Evolutionary conservation across 2,329 filamentous ascomycete species (phyloP).

Genomic region (Emergomyces pasteurianus): DNA sequence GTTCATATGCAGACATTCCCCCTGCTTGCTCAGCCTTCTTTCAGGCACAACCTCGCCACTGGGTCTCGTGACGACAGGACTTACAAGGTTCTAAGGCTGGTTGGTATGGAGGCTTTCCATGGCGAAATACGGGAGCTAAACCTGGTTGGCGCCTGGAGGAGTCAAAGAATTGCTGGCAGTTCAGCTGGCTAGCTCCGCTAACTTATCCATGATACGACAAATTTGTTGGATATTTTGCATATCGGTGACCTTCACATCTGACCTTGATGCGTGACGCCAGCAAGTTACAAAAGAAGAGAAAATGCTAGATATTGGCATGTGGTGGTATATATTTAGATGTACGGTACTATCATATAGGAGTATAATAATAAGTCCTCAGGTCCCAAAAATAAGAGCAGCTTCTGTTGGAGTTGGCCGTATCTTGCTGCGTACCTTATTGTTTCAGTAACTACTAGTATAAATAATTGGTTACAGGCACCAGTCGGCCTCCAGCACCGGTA

Average conservation of each 20-base stretch:
- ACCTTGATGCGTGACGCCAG: not conserved
- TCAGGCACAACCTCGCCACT: not conserved
- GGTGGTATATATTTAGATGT: not conserved
- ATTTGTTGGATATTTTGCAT: not conserved
- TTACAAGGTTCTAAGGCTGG: no score
- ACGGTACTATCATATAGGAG: no score
- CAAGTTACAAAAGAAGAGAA: not conserved
- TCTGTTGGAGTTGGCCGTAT: not conserved
- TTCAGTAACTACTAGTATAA: not conserved
- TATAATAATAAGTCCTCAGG: no score
- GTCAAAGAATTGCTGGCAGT: not conserved
- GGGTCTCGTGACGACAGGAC: not conserved
- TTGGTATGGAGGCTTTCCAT: no score
- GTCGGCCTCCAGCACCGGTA: not conserved
- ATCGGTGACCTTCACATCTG: not conserved
- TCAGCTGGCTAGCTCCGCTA: not conserved
- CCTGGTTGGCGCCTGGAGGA: not conserved
- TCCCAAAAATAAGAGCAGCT: no score
- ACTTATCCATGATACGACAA: not conserved
- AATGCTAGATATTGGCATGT: not conserved
- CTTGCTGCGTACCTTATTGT: not conserved
- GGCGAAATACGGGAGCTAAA: not conserved
- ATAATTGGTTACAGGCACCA: no score
- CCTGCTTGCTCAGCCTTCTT: not conserved
- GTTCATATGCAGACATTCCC: not conserved